These are phyloP conservation scores for Venturia effusa DNA, from an alignment of 2,329 filamentous ascomycete genomes.

Conservation along the genomic window DNA sequence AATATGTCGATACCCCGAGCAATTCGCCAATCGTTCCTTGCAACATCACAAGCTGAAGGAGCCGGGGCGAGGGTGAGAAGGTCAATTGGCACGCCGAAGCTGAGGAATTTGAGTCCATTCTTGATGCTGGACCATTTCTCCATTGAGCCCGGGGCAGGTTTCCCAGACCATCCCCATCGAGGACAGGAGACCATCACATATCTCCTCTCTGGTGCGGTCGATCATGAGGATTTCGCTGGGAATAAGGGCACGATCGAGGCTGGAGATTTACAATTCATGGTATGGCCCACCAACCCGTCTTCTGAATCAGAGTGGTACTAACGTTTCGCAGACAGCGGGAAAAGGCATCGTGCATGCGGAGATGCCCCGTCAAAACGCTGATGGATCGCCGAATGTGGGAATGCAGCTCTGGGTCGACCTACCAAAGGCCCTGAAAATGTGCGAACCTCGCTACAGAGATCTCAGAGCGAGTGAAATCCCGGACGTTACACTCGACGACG, in stretches of 20 bases:
- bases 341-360: constrained; percentile 88
- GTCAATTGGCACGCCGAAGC: constrained; percentile 71
- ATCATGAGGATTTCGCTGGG: constrained; percentile 88
- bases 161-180: constrained; percentile 69
- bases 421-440: constrained; percentile 68
- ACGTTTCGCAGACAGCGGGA: constrained; percentile 43
- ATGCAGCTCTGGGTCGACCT: constrained; percentile 95
- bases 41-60: constrained; percentile 77
- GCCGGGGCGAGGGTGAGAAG: constrained; percentile 78
- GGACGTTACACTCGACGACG: constrained; percentile 56
- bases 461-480: constrained; percentile 72
- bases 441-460: constrained; percentile 88
- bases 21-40: constrained; percentile 75
- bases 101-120: constrained; percentile 78
- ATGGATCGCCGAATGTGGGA: constrained; percentile 69
- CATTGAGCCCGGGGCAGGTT: constrained; percentile 69
- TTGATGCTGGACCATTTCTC: constrained; percentile 90
- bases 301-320: not conserved
- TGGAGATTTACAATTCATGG: constrained; percentile 95
- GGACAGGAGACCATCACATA: constrained; percentile 90
- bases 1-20: constrained; percentile 60
- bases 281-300: not conserved
- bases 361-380: constrained; percentile 73
- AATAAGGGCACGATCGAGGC: constrained; percentile 71
- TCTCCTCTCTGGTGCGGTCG: constrained; percentile 70